These are phyloP conservation scores for Ustilago sp. DNA, from an alignment of 1,284 basidiomycete genomes.

Conservation along the genomic window DNA sequence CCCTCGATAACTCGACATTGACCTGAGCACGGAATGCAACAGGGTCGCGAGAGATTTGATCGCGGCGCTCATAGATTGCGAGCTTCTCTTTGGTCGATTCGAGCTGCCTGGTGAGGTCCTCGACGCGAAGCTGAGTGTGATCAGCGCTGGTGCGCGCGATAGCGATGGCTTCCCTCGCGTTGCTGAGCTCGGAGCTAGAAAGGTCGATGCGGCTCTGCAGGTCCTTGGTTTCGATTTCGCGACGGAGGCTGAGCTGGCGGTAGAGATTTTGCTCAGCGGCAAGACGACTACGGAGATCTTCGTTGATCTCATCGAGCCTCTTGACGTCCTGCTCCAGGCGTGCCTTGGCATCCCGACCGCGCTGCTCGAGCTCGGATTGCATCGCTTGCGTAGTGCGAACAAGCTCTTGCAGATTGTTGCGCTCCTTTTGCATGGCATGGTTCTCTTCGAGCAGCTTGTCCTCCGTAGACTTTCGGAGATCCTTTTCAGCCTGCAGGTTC, in stretches of 20 bases:
- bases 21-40: constrained; percentile 37
- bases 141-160: constrained; percentile 83
- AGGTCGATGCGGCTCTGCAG: constrained; percentile 80
- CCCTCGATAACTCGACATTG: constrained; percentile 72
- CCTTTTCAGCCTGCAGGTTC: constrained; percentile 88
- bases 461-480: constrained; percentile 67
- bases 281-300: constrained; percentile 81
- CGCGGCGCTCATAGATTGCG: constrained; percentile 83
- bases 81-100: constrained; percentile 85
- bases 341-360: constrained; percentile 81
- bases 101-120: constrained; percentile 78
- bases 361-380: constrained; percentile 85
- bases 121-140: constrained; percentile 82
- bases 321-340: constrained; percentile 84
- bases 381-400: constrained; percentile 89
- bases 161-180: constrained; percentile 79
- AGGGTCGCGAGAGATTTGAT: constrained; percentile 48
- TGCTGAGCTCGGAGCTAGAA: constrained; percentile 77
- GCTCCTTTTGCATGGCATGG: constrained; percentile 80
- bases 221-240: constrained; percentile 83
- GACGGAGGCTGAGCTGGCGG: constrained; percentile 79
- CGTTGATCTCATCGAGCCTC: constrained; percentile 75
- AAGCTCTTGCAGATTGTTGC: constrained; percentile 84
- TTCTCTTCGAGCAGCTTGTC: constrained; percentile 81
- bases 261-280: constrained; percentile 82